phyloP scores from a whole-genome alignment of 768 basidiomycete species.

The Ramaria sp. region DNA sequence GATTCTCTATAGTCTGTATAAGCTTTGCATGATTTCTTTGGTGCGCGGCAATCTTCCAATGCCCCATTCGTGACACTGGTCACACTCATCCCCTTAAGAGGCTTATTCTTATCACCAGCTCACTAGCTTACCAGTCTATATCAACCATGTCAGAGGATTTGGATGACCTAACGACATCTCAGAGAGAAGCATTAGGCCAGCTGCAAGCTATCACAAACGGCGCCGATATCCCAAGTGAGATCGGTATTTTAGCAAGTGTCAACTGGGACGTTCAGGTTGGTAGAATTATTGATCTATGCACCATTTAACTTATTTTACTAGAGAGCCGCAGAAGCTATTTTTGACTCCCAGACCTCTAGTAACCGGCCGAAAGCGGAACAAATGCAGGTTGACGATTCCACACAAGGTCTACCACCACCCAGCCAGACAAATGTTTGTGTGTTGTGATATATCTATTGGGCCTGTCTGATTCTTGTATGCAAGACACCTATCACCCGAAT shows the following conservation, averaged over 20 bases:
- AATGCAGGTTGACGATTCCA: conserved; percentile 45
- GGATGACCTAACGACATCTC: conserved; percentile 12
- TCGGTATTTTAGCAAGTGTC: conserved; percentile 48
- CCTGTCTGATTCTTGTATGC: not conserved
- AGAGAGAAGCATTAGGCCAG: conserved; percentile 24
- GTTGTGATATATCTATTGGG: not conserved
- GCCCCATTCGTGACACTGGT: too few relatives aligned
- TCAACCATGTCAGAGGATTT: not conserved
- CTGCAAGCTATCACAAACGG: conserved; percentile 48
- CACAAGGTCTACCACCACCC: conserved; percentile 20
- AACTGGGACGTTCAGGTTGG: conserved; percentile 64
- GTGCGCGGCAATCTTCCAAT: too few relatives aligned
- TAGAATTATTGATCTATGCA: not conserved
- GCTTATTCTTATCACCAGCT: too few relatives aligned
- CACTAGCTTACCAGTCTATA: too few relatives aligned
- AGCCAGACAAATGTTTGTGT: conserved; percentile 11
- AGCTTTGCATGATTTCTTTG: too few relatives aligned
- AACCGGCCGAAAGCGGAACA: conserved; percentile 21
- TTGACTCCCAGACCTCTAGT: conserved; percentile 22
- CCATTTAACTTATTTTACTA: conserved; percentile 15
- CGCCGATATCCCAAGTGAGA: conserved; percentile 45
- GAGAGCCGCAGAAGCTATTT: conserved; percentile 52
- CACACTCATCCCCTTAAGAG: too few relatives aligned
- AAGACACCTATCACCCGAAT: conserved; percentile 2
- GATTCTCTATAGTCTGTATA: too few relatives aligned